Percentiles rank a stretch among this genome's conserved stretches.
Evolutionary conservation across 495 filamentous ascomycete species (phyloP).

Genomic region (Clavariopsis aquatica): DNA sequence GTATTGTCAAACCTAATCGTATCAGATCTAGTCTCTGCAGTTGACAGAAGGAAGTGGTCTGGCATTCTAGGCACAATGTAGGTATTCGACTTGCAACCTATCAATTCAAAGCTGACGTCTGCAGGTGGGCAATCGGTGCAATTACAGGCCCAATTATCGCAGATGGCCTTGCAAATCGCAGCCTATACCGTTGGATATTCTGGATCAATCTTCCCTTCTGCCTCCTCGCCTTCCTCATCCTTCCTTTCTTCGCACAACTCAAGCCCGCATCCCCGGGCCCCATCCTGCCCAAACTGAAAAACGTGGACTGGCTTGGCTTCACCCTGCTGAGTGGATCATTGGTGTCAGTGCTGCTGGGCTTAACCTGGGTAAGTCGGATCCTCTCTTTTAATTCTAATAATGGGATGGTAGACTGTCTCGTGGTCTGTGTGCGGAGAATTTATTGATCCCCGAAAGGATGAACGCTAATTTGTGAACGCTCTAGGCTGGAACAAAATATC

Average conservation of each 20-base stretch:
- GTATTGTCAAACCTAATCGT: constrained; percentile 65
- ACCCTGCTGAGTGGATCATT: constrained; percentile 49
- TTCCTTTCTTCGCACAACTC: constrained; percentile 53
- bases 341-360: constrained; percentile 53
- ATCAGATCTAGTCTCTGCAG: constrained; percentile 59
- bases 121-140: constrained; percentile 56
- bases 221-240: constrained; percentile 48
- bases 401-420: neutral
- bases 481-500: constrained; percentile 51
- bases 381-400: neutral
- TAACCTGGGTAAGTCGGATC: constrained; percentile 50
- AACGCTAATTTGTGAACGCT: neutral
- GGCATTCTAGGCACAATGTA: constrained; percentile 43
- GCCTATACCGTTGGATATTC: constrained; percentile 49
- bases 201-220: constrained; percentile 59
- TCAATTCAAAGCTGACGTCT: neutral
- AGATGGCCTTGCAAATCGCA: constrained; percentile 14
- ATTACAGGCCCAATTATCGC: constrained; percentile 68
- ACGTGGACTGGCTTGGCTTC: constrained; percentile 48
- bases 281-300: constrained; percentile 29
- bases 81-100: neutral
- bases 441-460: neutral
- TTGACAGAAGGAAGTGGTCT: constrained; percentile 50
- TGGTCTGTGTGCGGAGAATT: neutral
- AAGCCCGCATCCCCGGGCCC: constrained; percentile 39